phyloP scores from a whole-genome alignment of 345 rosid genomes.

The Dovyalis caffra region DNA sequence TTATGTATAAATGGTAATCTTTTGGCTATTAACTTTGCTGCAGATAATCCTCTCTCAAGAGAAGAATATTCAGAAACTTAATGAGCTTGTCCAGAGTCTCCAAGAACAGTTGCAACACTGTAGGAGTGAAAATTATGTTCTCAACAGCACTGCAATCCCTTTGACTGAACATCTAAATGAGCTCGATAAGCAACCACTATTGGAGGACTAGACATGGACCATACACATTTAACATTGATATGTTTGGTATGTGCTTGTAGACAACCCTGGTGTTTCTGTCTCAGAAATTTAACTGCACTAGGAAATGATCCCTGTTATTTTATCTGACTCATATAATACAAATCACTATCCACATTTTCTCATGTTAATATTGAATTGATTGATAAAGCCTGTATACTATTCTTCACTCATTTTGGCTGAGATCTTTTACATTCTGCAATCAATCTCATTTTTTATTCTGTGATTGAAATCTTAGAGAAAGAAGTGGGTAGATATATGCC shows the following conservation, averaged over 20 bases:
- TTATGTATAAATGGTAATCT: background rate
- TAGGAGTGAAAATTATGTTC: slow-evolving; percentile 38
- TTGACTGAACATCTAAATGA: slow-evolving; percentile 43
- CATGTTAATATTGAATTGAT: background rate
- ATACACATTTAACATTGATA: slow-evolving; percentile 7
- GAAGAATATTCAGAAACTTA: slow-evolving; percentile 63
- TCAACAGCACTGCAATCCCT: slow-evolving; percentile 32
- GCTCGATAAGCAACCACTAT: slow-evolving; percentile 43
- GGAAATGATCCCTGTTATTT: slow-evolving; percentile 3
- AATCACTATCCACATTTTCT: background rate
- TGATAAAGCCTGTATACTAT: background rate
- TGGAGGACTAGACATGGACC: slow-evolving; percentile 39
- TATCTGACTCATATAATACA: background rate
- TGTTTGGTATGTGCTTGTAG: slow-evolving; percentile 26
- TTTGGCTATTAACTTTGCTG: slow-evolving; percentile 10
- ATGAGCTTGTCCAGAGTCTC: slow-evolving; percentile 53
- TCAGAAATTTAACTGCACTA: background rate
- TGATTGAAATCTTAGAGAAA: background rate
- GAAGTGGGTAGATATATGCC: background rate
- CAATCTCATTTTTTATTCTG: background rate
- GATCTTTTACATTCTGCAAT: background rate
- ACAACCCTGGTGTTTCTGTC: background rate
- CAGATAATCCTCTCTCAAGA: slow-evolving; percentile 78
- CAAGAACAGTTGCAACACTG: slow-evolving; percentile 54
- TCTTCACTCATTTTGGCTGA: background rate